Base-by-base conservation (phyloP, 2,329 filamentous ascomycete species). In the Fusarium zealandicum region DNA sequence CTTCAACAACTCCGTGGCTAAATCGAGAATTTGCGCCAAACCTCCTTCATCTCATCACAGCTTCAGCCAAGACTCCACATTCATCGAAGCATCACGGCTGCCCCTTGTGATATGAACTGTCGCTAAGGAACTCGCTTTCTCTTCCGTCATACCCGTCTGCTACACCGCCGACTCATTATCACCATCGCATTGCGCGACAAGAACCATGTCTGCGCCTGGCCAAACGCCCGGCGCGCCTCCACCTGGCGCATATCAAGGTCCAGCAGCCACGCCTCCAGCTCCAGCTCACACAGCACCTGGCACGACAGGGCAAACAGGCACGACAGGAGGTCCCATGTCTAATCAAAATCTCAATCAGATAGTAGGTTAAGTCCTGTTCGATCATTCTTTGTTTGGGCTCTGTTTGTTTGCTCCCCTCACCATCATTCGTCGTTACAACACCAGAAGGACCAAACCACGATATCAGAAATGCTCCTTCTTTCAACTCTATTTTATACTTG, bases 271-370 rank as follows among this genome's bases (percentile, higher is more conserved):
- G 22, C 69, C 73, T 48, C 74, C 75, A 20, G 69, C 70, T 47
- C 63, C 66, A 5, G 55, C 65, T 41, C 60, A 66, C 17, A 61
- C 69, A 39, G 50, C 65, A 16, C 57, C 56, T 18, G 42, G 57
- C 28, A 51, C 69, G 18, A 61, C 71, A 20, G 63, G 66, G 7
- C 68, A 76, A 14, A 62, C 74, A 5, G 57, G 72, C 25, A 58
- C 75, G 2, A 67, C 75, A 6, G 67, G 66, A 40, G 68, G 66
- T 16, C 73, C 76, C 9, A 87, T 92, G 76, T 92, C 89, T 2
- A 92, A 93, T 59, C 91, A 96, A 68, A 96, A 97, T 70, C 75
- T 97, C 2, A 98, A 98, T 68, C 92, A 96, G 66, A 98, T 98
- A 75, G 93, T 97, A 82, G 83, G 93, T 78, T 25, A 11, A 80